Conservation (phyloP, 2,329 filamentous ascomycete species). For the Phialophora chinensis region DNA sequence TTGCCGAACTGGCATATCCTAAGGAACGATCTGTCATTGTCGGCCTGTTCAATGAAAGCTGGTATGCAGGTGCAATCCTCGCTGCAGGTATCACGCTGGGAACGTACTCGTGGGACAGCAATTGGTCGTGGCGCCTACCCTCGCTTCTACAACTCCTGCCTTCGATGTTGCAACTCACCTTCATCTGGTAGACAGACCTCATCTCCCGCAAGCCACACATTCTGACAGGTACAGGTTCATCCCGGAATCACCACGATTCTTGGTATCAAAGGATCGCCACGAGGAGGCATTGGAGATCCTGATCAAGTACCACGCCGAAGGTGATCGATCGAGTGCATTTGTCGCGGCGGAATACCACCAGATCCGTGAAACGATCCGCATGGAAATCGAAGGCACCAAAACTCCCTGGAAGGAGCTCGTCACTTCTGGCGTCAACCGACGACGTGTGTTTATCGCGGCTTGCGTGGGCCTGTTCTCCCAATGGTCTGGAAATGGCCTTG, state of each 20-base stretch:
- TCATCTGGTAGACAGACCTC: conserved; percentile 53
- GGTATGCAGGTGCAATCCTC: conserved; percentile 59
- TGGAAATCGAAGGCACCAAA: conserved; percentile 60
- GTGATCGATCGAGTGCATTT: conserved; percentile 42
- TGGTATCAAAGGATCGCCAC: conserved; percentile 47
- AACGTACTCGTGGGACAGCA: conserved; percentile 51
- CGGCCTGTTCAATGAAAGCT: conserved; percentile 61
- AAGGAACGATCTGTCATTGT: conserved; percentile 57
- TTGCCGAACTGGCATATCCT: conserved; percentile 56
- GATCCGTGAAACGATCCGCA: conserved; percentile 61
- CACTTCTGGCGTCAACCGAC: conserved; percentile 62
- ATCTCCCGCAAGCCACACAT: not conserved
- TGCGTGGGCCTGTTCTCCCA: conserved; percentile 63
- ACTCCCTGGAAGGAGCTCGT: conserved; percentile 65
- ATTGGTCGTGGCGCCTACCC: conserved; percentile 66
- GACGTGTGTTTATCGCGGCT: conserved; percentile 60
- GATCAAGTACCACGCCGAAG: conserved; percentile 51
- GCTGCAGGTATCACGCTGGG: conserved; percentile 57
- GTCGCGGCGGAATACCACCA: conserved; percentile 41
- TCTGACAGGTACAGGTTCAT: conserved; percentile 53
- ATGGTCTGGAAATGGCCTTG: conserved; percentile 59
- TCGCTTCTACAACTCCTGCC: conserved; percentile 70
- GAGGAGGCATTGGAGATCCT: conserved; percentile 43
- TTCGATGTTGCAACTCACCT: conserved; percentile 59
- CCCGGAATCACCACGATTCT: conserved; percentile 70